Evolutionary conservation across 1,284 basidiomycete genomes (phyloP).

Genomic region (Heterobasidion occidentale): DNA sequence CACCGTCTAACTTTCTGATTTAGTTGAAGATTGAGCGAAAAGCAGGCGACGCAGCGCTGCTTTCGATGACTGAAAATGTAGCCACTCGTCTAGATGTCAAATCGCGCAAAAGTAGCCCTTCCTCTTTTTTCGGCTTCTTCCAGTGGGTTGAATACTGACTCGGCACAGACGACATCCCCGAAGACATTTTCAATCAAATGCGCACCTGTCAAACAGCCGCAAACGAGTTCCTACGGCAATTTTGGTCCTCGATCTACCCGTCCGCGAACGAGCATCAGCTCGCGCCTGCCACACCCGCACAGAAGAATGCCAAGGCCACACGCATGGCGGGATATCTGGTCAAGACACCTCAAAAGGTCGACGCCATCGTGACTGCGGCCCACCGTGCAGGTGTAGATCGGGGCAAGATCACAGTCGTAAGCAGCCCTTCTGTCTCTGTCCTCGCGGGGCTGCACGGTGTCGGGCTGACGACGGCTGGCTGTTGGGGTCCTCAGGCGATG

Average conservation of each 20-base stretch:
- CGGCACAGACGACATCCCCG: conserved; percentile 68
- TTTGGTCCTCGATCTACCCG: conserved; percentile 88
- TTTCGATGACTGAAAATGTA: conserved; percentile 75
- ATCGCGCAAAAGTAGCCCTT: conserved; percentile 49
- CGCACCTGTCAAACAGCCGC: conserved; percentile 86
- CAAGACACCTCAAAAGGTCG: conserved; percentile 76
- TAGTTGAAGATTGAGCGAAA: conserved; percentile 56
- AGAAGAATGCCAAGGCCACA: conserved; percentile 67
- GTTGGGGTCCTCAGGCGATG: conserved; percentile 50
- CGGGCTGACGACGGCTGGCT: not conserved
- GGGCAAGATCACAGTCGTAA: conserved; percentile 56
- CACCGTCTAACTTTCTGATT: not conserved
- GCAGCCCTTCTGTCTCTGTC: conserved; percentile 19
- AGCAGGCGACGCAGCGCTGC: conserved; percentile 56
- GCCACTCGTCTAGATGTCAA: conserved; percentile 56
- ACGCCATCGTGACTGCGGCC: conserved; percentile 63
- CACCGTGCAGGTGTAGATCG: conserved; percentile 57
- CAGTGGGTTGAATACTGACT: not conserved
- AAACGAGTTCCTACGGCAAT: conserved; percentile 94
- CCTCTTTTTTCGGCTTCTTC: not conserved
- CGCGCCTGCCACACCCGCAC: conserved; percentile 41
- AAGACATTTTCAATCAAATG: conserved; percentile 73
- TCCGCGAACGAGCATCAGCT: conserved; percentile 50
- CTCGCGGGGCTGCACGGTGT: not conserved
- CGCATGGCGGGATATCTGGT: conserved; percentile 82